Percentiles rank a stretch among this genome's conserved stretches.
Evolutionary conservation across 805 yeast genomes (phyloP).

Genomic region (Saccharomycopsis sp.): DNA sequence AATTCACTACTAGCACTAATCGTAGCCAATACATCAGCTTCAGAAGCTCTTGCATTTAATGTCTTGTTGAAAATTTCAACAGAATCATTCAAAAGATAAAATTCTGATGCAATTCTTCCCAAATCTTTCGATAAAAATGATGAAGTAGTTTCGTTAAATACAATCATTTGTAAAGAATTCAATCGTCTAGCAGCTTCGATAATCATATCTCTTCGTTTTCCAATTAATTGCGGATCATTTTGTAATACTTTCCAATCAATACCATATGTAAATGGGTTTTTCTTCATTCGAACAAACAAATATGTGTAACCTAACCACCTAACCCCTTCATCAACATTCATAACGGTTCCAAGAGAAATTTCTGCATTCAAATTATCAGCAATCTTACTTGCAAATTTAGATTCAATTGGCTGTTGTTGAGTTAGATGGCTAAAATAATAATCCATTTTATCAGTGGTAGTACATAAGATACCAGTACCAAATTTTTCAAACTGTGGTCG

Average conservation of each 20-base stretch:
- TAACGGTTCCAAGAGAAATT: conserved; percentile 89
- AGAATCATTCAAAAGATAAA: conserved; percentile 75
- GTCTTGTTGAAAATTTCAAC: conserved; percentile 84
- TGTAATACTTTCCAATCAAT: conserved; percentile 79
- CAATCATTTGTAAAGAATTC: conserved; percentile 88
- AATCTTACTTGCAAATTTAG: conserved; percentile 65
- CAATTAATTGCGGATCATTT: conserved; percentile 74
- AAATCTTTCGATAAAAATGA: conserved; percentile 79
- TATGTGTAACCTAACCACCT: conserved; percentile 98
- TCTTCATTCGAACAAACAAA: conserved; percentile 87
- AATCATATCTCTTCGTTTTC: conserved; percentile 69
- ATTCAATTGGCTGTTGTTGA: conserved; percentile 95
- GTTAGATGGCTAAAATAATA: conserved; percentile 85
- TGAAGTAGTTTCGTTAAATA: conserved; percentile 78
- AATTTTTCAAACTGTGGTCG: conserved; percentile 91
- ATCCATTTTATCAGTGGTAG: conserved; percentile 72
- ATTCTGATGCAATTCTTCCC: conserved; percentile 93
- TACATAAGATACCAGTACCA: conserved; percentile 90
- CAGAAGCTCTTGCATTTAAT: conserved; percentile 79
- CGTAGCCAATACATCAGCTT: conserved; percentile 84
- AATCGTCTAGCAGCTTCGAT: conserved; percentile 72
- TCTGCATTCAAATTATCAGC: conserved; percentile 96
- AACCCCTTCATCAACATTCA: conserved; percentile 89
- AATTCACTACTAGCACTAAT: conserved; percentile 91
- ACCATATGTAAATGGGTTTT: conserved; percentile 89